A percentile compares a stretch with the other conserved stretches of the same genome.
phyloP scores from a whole-genome alignment of 345 rosid genomes.

The Eucalyptus caleyi region DNA sequence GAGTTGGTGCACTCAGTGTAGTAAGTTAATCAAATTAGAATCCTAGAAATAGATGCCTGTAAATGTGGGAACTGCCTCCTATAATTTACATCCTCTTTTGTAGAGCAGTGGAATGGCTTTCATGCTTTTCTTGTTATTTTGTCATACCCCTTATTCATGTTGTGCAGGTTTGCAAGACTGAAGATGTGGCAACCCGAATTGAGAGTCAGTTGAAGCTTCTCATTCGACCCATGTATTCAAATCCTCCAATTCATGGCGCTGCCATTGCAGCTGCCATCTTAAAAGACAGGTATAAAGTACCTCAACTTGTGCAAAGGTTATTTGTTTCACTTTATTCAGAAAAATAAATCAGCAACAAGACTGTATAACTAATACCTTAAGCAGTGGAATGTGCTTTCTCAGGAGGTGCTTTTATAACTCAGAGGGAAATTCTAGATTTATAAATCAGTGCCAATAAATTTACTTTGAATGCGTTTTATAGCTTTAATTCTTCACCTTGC shows the following conservation, averaged over 20 bases:
- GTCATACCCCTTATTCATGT: neutral
- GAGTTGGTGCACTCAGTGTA: conserved; percentile 42
- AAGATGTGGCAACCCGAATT: conserved; percentile 26
- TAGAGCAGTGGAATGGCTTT: neutral
- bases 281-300: conserved; percentile 16
- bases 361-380: neutral
- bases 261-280: conserved; percentile 32
- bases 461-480: neutral
- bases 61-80: neutral
- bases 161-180: conserved; percentile 28
- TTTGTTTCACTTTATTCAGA: neutral
- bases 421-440: neutral
- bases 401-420: neutral
- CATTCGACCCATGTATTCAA: conserved; percentile 46
- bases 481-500: neutral
- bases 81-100: neutral
- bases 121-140: neutral
- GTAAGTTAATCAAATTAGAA: conserved; percentile 4
- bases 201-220: conserved; percentile 50
- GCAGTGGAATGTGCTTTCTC: neutral
- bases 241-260: conserved; percentile 49
- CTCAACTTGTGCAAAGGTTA: neutral
- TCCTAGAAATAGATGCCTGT: neutral
- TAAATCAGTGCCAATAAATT: neutral
- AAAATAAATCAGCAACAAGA: neutral